Conservation (phyloP, 2,329 filamentous ascomycete genomes). For the Fusarium drepaniforme region DNA sequence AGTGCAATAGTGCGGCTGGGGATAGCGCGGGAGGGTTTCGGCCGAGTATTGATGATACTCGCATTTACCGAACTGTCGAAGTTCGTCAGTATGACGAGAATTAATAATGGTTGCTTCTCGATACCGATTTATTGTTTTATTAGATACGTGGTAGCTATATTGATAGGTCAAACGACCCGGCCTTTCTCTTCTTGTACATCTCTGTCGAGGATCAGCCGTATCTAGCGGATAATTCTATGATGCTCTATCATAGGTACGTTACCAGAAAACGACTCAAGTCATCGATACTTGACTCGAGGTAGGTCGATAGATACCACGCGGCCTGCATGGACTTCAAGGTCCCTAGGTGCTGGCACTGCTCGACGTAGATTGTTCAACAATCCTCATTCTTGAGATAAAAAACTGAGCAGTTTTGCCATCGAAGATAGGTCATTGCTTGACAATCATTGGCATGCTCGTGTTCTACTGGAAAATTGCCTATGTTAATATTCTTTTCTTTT, state of each 20-base stretch:
- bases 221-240: neutral
- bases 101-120: neutral
- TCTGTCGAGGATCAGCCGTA: neutral
- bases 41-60: slow-evolving; percentile 15
- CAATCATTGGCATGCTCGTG: too few relatives aligned
- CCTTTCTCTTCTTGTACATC: neutral
- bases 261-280: too few relatives aligned
- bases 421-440: too few relatives aligned
- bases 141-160: neutral
- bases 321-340: too few relatives aligned
- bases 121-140: neutral
- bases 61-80: slow-evolving; percentile 25
- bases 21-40: neutral
- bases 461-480: too few relatives aligned
- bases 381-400: too few relatives aligned
- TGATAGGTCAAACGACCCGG: neutral
- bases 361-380: too few relatives aligned
- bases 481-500: too few relatives aligned
- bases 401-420: too few relatives aligned
- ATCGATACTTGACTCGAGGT: too few relatives aligned
- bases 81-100: slow-evolving; percentile 23
- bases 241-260: neutral
- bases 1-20: neutral
- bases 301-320: too few relatives aligned
- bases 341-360: too few relatives aligned